These are phyloP conservation scores for Schwanniomyces pseudopolymorphus DNA, from an alignment of 805 yeast genomes.

Conservation along the genomic window DNA sequence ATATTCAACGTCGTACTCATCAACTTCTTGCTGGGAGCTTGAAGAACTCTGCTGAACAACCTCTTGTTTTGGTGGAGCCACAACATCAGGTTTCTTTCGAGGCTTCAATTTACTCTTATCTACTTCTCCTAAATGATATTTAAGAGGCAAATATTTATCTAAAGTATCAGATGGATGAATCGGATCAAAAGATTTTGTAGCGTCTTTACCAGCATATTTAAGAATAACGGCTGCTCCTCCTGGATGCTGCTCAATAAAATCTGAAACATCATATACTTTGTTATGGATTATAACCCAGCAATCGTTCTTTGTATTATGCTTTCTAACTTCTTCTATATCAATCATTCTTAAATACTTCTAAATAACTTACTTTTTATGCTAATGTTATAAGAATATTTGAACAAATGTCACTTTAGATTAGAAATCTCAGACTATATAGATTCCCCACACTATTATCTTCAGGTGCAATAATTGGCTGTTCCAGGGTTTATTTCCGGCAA, in stretches of 20 bases:
- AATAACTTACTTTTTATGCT: neutral
- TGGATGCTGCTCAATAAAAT: conserved; percentile 57
- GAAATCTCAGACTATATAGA: neutral
- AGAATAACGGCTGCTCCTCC: conserved; percentile 58
- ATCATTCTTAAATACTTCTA: conserved; percentile 9
- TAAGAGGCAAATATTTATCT: conserved; percentile 56
- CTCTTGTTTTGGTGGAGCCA: neutral
- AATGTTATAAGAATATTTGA: no score
- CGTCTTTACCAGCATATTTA: conserved; percentile 53
- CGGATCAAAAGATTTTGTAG: conserved; percentile 82
- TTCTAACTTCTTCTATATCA: conserved; percentile 28
- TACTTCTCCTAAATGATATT: conserved; percentile 37
- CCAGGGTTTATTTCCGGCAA: no score
- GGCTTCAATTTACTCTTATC: conserved; percentile 9
- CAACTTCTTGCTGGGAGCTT: conserved; percentile 18
- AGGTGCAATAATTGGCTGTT: neutral
- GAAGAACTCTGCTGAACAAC: neutral
- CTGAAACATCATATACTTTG: conserved; percentile 75
- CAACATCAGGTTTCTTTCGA: conserved; percentile 1
- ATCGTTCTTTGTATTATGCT: conserved; percentile 57
- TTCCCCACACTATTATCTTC: neutral
- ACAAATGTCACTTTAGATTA: neutral
- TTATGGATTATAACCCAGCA: conserved; percentile 87
- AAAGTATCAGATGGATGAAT: conserved; percentile 89
- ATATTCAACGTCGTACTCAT: conserved; percentile 40